phyloP scores from a whole-genome alignment of 2,329 filamentous ascomycete genomes.

The Paradendryphiella salina region DNA sequence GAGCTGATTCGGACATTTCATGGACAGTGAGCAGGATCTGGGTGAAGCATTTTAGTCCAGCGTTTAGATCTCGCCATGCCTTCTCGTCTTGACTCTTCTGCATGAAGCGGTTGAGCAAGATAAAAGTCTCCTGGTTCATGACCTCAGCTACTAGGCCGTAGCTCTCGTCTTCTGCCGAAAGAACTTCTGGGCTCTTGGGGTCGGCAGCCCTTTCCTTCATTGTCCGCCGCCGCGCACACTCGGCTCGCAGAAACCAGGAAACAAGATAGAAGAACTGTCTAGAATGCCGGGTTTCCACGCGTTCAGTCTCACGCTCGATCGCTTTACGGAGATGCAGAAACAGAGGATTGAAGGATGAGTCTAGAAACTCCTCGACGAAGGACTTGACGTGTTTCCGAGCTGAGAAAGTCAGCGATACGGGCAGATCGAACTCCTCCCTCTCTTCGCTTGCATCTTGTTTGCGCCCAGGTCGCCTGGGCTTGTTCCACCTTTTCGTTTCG shows the following conservation, averaged over 20 bases:
- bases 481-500: conserved; percentile 84
- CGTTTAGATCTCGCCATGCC: conserved; percentile 82
- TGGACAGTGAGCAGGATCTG: conserved; percentile 91
- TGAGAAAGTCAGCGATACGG: conserved; percentile 67
- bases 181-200: conserved; percentile 47
- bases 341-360: conserved; percentile 88
- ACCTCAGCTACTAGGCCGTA: conserved; percentile 88
- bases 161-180: conserved; percentile 63
- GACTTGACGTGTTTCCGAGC: conserved; percentile 76
- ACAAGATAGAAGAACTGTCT: conserved; percentile 91
- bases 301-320: conserved; percentile 84
- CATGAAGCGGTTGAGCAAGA: conserved; percentile 82
- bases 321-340: conserved; percentile 85
- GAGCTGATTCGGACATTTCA: conserved; percentile 80
- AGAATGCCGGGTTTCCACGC: conserved; percentile 74
- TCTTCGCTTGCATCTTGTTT: conserved; percentile 48
- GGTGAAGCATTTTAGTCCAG: conserved; percentile 91
- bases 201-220: conserved; percentile 58
- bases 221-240: conserved; percentile 68
- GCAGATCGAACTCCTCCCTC: conserved; percentile 70
- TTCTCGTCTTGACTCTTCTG: conserved; percentile 79
- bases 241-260: conserved; percentile 89
- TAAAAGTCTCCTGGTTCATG: conserved; percentile 92
- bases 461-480: conserved; percentile 61
- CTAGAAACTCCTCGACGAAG: conserved; percentile 92